phyloP scores from a whole-genome alignment of 441 rosid genomes.

The Adansonia madagascariensis region DNA sequence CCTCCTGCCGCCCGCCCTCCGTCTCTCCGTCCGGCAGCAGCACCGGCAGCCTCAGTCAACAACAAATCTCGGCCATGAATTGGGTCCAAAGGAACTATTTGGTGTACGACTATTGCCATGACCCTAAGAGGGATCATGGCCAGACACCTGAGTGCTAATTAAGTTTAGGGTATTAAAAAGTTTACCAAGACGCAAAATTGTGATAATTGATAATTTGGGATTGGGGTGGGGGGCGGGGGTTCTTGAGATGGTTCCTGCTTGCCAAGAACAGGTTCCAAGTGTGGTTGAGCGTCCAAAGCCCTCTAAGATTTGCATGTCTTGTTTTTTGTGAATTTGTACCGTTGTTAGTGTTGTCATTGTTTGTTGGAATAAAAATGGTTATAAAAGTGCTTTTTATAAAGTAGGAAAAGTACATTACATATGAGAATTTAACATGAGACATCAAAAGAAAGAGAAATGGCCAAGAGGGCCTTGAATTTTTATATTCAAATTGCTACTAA shows the following conservation, averaged over 20 bases:
- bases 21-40: slow-evolving; percentile 35
- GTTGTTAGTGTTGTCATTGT: background rate
- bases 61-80: slow-evolving; percentile 50
- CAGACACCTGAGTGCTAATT: slow-evolving; percentile 62
- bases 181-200: background rate
- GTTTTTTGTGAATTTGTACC: slow-evolving; percentile 10
- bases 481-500: background rate
- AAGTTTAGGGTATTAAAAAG: background rate
- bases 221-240: slow-evolving; percentile 12
- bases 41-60: slow-evolving; percentile 44
- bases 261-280: slow-evolving; percentile 36
- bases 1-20: slow-evolving; percentile 46
- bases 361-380: slow-evolving; percentile 13
- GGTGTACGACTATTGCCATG: slow-evolving; percentile 69
- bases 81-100: slow-evolving; percentile 63
- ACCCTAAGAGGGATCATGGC: slow-evolving; percentile 61
- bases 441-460: background rate
- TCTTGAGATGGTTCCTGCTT: slow-evolving; percentile 53
- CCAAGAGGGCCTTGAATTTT: background rate
- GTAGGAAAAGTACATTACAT: background rate
- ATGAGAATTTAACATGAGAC: background rate
- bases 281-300: slow-evolving; percentile 51
- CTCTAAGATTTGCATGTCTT: slow-evolving; percentile 19
- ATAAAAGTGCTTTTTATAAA: background rate
- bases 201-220: background rate